phyloP scores from a whole-genome alignment of 306 rosid genomes.

The Malus fusca region DNA sequence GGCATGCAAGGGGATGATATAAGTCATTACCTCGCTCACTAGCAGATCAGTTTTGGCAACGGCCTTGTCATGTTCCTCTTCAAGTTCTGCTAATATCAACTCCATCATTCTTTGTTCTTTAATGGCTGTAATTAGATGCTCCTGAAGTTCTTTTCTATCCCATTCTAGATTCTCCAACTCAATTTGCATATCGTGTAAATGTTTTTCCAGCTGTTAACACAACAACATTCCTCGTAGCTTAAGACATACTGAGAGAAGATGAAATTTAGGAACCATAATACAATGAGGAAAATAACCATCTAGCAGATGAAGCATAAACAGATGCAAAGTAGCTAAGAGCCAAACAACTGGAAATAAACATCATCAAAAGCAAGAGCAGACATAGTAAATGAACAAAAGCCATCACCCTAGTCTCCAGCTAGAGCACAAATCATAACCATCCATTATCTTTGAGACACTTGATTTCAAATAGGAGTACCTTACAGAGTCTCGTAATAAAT shows the following conservation, averaged over 20 bases:
- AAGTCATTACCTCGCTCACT: slow-evolving; percentile 49
- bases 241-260: neutral
- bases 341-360: neutral
- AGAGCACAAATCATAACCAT: neutral
- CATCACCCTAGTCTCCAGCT: neutral
- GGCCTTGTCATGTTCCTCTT: slow-evolving; percentile 67
- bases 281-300: neutral
- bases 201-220: slow-evolving; percentile 45
- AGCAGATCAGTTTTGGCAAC: slow-evolving; percentile 47
- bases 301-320: neutral
- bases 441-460: neutral
- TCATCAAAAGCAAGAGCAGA: neutral
- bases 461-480: neutral
- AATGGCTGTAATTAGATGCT: slow-evolving; percentile 41
- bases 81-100: slow-evolving; percentile 52
- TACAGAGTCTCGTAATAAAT: neutral
- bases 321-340: neutral
- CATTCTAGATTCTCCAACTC: slow-evolving; percentile 44
- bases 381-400: neutral
- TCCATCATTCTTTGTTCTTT: slow-evolving; percentile 66
- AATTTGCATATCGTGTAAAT: slow-evolving; percentile 35
- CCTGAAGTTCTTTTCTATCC: slow-evolving; percentile 50
- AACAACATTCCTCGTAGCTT: neutral
- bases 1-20: neutral
- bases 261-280: neutral